Evolutionary conservation across 169 alveolate species (phyloP).

Genomic region (Cryptosporidium canis): DNA sequence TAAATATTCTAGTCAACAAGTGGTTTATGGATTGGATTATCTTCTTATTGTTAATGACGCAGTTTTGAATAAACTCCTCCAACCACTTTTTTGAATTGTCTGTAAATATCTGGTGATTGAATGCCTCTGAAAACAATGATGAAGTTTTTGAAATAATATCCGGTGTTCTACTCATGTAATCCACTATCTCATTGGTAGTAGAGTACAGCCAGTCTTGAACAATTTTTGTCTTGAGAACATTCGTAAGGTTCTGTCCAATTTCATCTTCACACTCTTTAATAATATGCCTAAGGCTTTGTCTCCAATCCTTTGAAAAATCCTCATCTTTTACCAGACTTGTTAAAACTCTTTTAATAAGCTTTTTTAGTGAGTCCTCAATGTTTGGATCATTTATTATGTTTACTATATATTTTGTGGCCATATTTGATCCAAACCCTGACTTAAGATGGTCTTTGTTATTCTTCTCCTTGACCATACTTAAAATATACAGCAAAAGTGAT

Average conservation of each 20-base stretch:
- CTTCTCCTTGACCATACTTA: neutral
- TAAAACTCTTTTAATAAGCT: slow-evolving; percentile 27
- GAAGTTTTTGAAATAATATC: slow-evolving; percentile 58
- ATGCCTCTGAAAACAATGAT: slow-evolving; percentile 42
- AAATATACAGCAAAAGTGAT: slow-evolving; percentile 5
- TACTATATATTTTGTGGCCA: neutral
- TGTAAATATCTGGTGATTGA: slow-evolving; percentile 44
- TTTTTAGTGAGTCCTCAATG: slow-evolving; percentile 37
- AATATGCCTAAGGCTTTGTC: neutral
- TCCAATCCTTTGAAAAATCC: slow-evolving; percentile 51
- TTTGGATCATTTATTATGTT: slow-evolving; percentile 21
- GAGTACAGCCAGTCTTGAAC: slow-evolving; percentile 67
- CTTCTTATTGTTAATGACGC: slow-evolving; percentile 13
- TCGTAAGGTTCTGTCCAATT: neutral
- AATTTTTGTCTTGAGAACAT: slow-evolving; percentile 28
- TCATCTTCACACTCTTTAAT: slow-evolving; percentile 19
- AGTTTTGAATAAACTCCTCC: slow-evolving; percentile 22
- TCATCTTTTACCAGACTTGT: slow-evolving; percentile 21
- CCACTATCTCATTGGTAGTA: slow-evolving; percentile 50
- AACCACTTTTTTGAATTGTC: slow-evolving; percentile 60
- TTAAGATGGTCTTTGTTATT: neutral
- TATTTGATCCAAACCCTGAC: neutral
- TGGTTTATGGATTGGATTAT: slow-evolving; percentile 8
- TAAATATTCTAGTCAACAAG: neutral
- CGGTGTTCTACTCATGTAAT: slow-evolving; percentile 49